Percentiles rank a stretch among this genome's conserved stretches.
Conservation (phyloP, 805 yeast genomes). For the Barnettozyma botsteinii region DNA sequence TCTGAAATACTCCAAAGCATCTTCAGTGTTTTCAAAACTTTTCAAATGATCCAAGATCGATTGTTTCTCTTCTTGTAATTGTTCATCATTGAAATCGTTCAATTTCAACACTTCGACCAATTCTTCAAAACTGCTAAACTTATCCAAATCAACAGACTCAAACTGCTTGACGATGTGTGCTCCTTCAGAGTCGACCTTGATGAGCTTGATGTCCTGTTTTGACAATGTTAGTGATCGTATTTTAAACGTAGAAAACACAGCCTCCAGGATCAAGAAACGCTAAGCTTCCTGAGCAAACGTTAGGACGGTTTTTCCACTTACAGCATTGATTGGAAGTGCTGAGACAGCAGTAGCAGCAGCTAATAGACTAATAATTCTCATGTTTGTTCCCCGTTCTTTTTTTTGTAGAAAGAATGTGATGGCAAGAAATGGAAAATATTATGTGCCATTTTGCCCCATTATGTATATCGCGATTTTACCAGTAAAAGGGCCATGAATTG, state of each 20-base stretch:
- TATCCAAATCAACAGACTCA: slow-evolving; percentile 19
- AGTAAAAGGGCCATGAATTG: too few species aligned
- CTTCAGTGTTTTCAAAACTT: slow-evolving; percentile 3
- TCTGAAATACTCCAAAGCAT: slow-evolving; percentile 8
- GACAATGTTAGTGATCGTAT: background rate
- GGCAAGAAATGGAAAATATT: too few species aligned
- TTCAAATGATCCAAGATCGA: slow-evolving; percentile 3
- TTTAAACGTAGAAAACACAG: background rate
- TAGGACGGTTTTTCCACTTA: too few species aligned
- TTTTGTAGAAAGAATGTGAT: too few species aligned
- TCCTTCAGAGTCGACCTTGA: slow-evolving; percentile 13
- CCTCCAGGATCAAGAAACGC: background rate
- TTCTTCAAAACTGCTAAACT: slow-evolving; percentile 9
- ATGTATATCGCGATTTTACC: too few species aligned
- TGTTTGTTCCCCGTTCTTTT: slow-evolving; percentile 3
- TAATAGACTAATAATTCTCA: slow-evolving; percentile 19
- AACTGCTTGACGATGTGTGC: slow-evolving; percentile 8
- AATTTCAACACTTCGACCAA: slow-evolving; percentile 11
- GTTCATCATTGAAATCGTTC: slow-evolving; percentile 8
- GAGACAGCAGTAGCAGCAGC: slow-evolving; percentile 17
- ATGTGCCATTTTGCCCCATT: too few species aligned
- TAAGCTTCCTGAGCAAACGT: background rate
- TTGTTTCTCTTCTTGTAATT: slow-evolving; percentile 3
- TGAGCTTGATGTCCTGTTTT: slow-evolving; percentile 13
- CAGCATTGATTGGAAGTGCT: slow-evolving; percentile 22